phyloP scores from a whole-genome alignment of 2,329 filamentous ascomycete species.

The Leptosphaerulina australis region DNA sequence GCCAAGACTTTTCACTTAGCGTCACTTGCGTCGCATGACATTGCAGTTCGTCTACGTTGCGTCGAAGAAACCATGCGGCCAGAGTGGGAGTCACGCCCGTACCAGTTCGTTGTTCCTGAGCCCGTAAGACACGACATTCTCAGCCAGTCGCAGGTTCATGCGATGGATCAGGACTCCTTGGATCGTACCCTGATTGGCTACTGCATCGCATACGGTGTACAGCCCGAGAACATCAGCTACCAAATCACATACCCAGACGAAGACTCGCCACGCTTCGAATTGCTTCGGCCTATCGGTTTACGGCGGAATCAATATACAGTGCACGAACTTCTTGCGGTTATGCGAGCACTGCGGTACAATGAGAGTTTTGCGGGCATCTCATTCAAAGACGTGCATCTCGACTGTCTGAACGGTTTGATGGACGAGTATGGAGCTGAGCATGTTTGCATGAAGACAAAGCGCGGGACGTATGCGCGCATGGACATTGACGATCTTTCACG shows the following conservation, averaged over 20 bases:
- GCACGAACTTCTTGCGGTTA: conserved; percentile 71
- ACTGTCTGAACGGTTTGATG: conserved; percentile 65
- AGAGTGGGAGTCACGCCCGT: conserved; percentile 68
- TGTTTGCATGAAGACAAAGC: conserved; percentile 64
- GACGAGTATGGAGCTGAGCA: conserved; percentile 67
- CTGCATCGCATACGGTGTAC: conserved; percentile 70
- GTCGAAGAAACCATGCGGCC: conserved; percentile 69
- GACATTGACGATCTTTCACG: conserved; percentile 60
- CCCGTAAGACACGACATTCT: conserved; percentile 47
- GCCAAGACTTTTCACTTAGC: conserved; percentile 65
- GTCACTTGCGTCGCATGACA: conserved; percentile 67
- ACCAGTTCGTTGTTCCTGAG: conserved; percentile 65
- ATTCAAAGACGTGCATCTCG: conserved; percentile 68
- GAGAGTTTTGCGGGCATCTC: conserved; percentile 71
- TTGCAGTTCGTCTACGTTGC: conserved; percentile 66
- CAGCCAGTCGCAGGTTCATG: conserved; percentile 51
- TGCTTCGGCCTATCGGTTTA: conserved; percentile 62
- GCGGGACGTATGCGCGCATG: conserved; percentile 61
- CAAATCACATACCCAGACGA: conserved; percentile 55
- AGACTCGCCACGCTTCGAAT: conserved; percentile 69
- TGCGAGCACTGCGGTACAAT: conserved; percentile 72
- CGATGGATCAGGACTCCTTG: conserved; percentile 66
- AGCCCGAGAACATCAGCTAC: conserved; percentile 66
- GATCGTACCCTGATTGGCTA: conserved; percentile 72
- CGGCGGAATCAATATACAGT: conserved; percentile 61